Evolutionary conservation across 257 asterid genomes (phyloP), one percentile per base, ranked within the genome.

Genomic region (Gentiana macrophylla): DNA sequence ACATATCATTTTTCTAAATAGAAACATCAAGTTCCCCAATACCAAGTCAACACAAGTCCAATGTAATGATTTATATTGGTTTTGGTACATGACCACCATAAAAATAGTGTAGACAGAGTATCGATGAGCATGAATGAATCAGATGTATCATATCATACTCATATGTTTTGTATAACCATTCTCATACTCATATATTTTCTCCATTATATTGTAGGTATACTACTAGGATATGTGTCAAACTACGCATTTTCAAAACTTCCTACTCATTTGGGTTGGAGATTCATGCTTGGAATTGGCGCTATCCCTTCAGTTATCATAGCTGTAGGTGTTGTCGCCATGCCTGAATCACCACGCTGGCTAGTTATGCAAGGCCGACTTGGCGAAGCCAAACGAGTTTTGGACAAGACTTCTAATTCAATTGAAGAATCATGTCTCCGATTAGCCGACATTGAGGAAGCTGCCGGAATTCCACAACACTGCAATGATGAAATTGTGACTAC

Each of bases 271-370:
- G 71, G 71, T 24, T 66, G 71, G 71, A 51, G 71, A 24, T 59
- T 66, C 71, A 66, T 66, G 71, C 61, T 66, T 5, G 71, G 71
- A 37, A 8, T 53, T 3, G 57, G 57, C 2, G 71, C 71, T 12
- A 3, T 66, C 12, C 66, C 71, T 32, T 60, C 71, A 0, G 33
- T 59, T 1, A 11, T 66, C 13, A 33, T 66, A 53, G 61, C 52
- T 15, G 1, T 66, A 24, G 71, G 66, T 1, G 24, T 24, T 24
- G 24, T 24, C 24, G 24, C 24, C 24, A 24, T 24, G 24, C 24
- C 24, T 24, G 24, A 24, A 24, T 24, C 24, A 24, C 24, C 24
- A 24, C 24, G 24, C 24, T 24, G 24, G 24, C 24, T 24, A 24
- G 24, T 24, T 24, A 24, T 24, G 24, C 24, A 24, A 24, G 24